These are phyloP conservation scores for Staphylotrichum tortipilum DNA, from an alignment of 495 filamentous ascomycete genomes.

Conservation along the genomic window DNA sequence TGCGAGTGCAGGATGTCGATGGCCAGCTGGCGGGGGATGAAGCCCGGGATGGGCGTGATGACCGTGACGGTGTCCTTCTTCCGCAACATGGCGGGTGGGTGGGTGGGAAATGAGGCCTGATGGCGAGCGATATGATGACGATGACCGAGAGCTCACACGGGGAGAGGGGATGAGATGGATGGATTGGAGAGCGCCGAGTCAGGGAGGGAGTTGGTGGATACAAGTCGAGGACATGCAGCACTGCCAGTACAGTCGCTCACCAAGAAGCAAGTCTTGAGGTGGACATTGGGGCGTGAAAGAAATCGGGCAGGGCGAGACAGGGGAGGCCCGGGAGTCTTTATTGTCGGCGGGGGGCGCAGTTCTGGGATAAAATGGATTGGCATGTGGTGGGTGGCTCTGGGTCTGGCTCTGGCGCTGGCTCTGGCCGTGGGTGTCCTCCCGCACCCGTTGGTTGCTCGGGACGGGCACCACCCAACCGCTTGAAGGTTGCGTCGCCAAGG, in stretches of 20 bases:
- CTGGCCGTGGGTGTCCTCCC: too few species aligned
- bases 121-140: neutral
- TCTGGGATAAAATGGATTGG: conserved; percentile 1
- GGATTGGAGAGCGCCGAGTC: too few species aligned
- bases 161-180: neutral
- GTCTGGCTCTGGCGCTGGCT: too few species aligned
- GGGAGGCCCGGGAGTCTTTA: conserved; percentile 1
- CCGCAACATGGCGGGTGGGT: conserved; percentile 31
- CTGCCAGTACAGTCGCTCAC: neutral
- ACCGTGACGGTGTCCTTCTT: conserved; percentile 42
- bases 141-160: too few species aligned
- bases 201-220: neutral
- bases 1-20: conserved; percentile 47
- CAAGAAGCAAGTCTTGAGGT: too few species aligned
- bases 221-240: too few species aligned
- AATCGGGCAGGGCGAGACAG: neutral
- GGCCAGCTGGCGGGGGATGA: conserved; percentile 40
- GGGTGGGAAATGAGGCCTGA: neutral
- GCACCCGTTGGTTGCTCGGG: neutral
- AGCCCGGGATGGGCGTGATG: conserved; percentile 41
- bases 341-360: neutral
- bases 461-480: neutral
- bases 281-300: neutral
- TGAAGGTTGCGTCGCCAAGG: neutral
- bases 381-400: too few species aligned